Base-by-base conservation (phyloP, 345 rosid species). In the Raphanus raphanistrum region DNA sequence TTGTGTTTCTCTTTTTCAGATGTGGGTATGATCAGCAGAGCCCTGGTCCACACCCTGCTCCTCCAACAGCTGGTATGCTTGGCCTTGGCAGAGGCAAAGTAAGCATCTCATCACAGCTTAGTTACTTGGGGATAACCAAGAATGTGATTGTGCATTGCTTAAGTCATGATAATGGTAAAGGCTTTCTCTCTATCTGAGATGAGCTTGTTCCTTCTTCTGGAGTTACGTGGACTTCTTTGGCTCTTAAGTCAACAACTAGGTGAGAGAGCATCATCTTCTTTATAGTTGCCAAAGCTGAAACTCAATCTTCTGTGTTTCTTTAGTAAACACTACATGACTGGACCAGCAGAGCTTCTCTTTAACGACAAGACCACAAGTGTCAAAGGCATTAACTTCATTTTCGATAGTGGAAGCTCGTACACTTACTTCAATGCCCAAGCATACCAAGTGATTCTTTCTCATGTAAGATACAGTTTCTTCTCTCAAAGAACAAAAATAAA, bases 381-480 rank as follows among this genome's bases (percentile, higher is more conserved):
- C 2, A 87, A 83, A 75, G 90, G 81, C 67, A 89, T 87, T 25
- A 38, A 85, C 63, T 45, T 89, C 26, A 63, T 89, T 60, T 90
- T 92, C 68, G 98, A 94, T 80, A 94, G 97, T 41, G 98, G 98
- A 65, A 89, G 95, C 86, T 88, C 97, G 3, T 94, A 92, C 82
- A 83, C 92, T 57, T 94, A 92, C 86, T 88, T 92, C 76, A 83
- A 59, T 73, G 77, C 81, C 11, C 74, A 66, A 66, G 86, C 88
- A 63, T 94, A 94, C 71, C 45, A 81, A 78, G 63, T 75, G 4
- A 35, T 73, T 17, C 82, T 90, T 21, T 71, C 82, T 88, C 80
- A 87, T 88, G 97, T 94, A 70, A 85, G 85, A 63, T 28, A 25
- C 36, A 43, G 43, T 36, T 9, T 36, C 43, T 36, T 21, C 21